Evolutionary conservation across 495 filamentous ascomycete species (phyloP), one percentile per base, ranked within the genome.

Genomic region (Daldinia bambusicola): DNA sequence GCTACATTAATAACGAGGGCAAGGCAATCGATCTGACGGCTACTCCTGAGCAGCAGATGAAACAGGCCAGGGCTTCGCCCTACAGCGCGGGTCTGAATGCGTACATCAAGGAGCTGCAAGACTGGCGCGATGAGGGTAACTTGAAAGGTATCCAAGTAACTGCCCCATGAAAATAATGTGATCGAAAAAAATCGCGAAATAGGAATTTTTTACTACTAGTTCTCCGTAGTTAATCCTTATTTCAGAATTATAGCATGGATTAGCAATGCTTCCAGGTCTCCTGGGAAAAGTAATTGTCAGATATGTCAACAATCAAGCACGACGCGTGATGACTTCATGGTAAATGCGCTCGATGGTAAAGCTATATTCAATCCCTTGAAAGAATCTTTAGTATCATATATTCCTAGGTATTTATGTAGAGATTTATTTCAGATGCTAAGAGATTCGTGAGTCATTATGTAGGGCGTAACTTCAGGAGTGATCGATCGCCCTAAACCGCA

Each of bases 1-100:
- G 85, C 13, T 89, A 89, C 67, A 79, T 82, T 55, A 90, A 84
- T 36, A 74, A 61, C 10, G 84, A 89, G 67, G 87, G 81, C 4
- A 75, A 78, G 26, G 40, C 69, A 0, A 12, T 66, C 12, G 51
- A 67, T 26, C 57, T 51, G 36, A 45, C 67, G 1, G 52, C 61
- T 2, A 74, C 72, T 4, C 79, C 51, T 48, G 72, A 68, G 61
- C 75, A 78, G 2, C 65, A 76, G 74, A 64, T 79, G 50, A 80
- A 79, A 72, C 62, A 50, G 57, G 76, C 75, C 0, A 58, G 75
- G n/a, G 22, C 45, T 14, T 66, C 72, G 14, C 66, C 65, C 0
- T 78, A 67, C 50, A 66, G 53, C 26, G 64, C 55, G 1, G 81
- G 81, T 1, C 72, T 82, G 41, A 20, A 80, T 16, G 77, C 75